A percentile compares a stretch with the other conserved stretches of the same genome.
Evolutionary conservation across 1,284 basidiomycete species (phyloP).

Genomic region (Sanghuangporus weigelae): DNA sequence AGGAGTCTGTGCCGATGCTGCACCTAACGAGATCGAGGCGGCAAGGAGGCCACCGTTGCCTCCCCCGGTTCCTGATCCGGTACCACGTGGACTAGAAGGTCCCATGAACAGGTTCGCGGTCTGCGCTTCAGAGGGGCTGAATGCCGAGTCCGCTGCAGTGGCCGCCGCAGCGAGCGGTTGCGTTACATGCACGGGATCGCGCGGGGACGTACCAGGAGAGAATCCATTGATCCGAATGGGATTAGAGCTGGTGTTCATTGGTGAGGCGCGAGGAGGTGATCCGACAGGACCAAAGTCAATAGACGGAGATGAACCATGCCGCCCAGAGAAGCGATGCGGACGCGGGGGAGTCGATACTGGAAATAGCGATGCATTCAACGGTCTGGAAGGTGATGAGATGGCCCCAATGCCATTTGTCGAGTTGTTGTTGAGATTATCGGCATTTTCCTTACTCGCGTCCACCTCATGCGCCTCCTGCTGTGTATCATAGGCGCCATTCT

Average conservation of each 20-base stretch:
- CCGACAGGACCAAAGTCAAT: slow-evolving; percentile 74
- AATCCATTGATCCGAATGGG: slow-evolving; percentile 37
- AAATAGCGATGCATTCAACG: slow-evolving; percentile 30
- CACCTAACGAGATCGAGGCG: slow-evolving; percentile 45
- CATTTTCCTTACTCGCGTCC: not conserved
- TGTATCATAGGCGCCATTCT: not conserved
- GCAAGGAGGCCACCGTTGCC: slow-evolving; percentile 29
- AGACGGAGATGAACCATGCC: slow-evolving; percentile 28
- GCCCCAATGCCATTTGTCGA: not conserved
- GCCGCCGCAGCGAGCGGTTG: slow-evolving; percentile 24
- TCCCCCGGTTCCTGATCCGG: slow-evolving; percentile 32
- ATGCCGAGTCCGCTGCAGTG: slow-evolving; percentile 44
- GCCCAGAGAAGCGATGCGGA: slow-evolving; percentile 29
- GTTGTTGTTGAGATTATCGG: not conserved
- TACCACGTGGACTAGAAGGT: slow-evolving; percentile 19
- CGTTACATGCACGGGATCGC: slow-evolving; percentile 16
- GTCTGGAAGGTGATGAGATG: slow-evolving; percentile 6
- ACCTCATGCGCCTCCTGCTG: not conserved
- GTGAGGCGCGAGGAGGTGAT: slow-evolving; percentile 52
- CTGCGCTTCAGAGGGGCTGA: slow-evolving; percentile 55
- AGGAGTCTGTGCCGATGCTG: slow-evolving; percentile 17
- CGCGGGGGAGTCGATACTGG: slow-evolving; percentile 47
- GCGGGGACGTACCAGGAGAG: slow-evolving; percentile 49
- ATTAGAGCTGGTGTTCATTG: slow-evolving; percentile 31
- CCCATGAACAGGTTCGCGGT: slow-evolving; percentile 50